phyloP scores from a whole-genome alignment of 345 rosid species.

The Physaria fendleri region DNA sequence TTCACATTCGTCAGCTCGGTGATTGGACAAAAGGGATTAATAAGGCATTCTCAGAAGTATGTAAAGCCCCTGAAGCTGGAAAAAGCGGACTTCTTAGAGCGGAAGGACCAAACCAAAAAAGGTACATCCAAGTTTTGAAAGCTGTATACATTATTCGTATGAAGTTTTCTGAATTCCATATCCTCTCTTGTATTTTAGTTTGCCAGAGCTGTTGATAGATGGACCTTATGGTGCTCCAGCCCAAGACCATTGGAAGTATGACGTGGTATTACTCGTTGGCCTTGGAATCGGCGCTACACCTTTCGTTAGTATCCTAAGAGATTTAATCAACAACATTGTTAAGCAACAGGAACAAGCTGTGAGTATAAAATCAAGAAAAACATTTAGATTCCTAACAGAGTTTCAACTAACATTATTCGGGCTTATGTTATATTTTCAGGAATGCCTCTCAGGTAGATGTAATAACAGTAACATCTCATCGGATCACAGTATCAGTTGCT shows the following conservation, averaged over 20 bases:
- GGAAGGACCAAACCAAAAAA: constrained; percentile 11
- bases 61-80: constrained; percentile 43
- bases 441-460: constrained; percentile 44
- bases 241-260: constrained; percentile 73
- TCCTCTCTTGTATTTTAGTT: constrained; percentile 33
- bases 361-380: constrained; percentile 22
- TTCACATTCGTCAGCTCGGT: constrained; percentile 45
- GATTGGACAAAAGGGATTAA: constrained; percentile 98
- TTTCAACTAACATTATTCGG: background rate
- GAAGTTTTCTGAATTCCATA: background rate
- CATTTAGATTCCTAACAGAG: background rate
- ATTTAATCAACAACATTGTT: constrained; percentile 44
- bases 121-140: background rate
- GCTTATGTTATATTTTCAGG: constrained; percentile 37
- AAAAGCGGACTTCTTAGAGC: constrained; percentile 49
- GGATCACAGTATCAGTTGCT: constrained; percentile 51
- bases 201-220: constrained; percentile 41
- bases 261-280: constrained; percentile 76
- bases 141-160: background rate
- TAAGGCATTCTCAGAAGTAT: constrained; percentile 57
- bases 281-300: constrained; percentile 97
- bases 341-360: constrained; percentile 45
- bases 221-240: constrained; percentile 97
- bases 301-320: constrained; percentile 72
- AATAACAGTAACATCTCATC: constrained; percentile 40